Evolutionary conservation across 2,329 filamentous ascomycete species (phyloP), one percentile per base, ranked within the genome.

Genomic region (Botryosphaeria dothidea): DNA sequence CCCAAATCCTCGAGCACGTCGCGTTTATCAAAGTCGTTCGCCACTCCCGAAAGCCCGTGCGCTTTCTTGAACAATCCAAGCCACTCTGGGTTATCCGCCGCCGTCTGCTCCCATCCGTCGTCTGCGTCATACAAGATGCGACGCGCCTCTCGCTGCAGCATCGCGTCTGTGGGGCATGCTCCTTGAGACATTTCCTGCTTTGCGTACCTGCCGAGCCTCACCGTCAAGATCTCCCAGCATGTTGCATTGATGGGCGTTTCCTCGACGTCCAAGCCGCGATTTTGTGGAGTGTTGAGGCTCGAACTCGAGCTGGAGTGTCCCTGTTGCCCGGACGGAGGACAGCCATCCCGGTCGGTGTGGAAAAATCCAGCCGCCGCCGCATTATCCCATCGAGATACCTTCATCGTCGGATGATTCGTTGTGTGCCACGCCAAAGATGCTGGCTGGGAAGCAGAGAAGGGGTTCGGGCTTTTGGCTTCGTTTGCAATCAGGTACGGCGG

Each of bases 401-500:
- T 23, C 8, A n/a, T 9, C 23, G n/a, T 25, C n/a, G 75, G 73
- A 6, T 74, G n/a, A 4, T 73, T 66, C 48, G 73, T 71, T 1
- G 69, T 71, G 11, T 73, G 67, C 48, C 61, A 67, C 36, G 68
- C 72, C 64, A 77, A 67, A 19, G 73, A 75, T 4, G 71, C 66
- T 0, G 69, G 68, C 48, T 78, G 77, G 43, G 76, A 77, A 0
- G 82, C 82, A n/a, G 78, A 80, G 70, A 83, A 84, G 0, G 82
- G 82, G 57, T 65, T 65, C n/a, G 52, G 57, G 43, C 46, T 61
- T 31, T 36, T 67, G 25, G 52, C 48, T 68, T 84, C 82, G 38
- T 81, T 78, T 27, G 80, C 81, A 48, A 84, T 84, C 8, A 84
- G 75, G 66, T 83, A 84, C 4, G 82, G 82, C 15, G 82, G 82